Base-by-base conservation (phyloP, 129 eudicot genomes). In the Arctium lappa region DNA sequence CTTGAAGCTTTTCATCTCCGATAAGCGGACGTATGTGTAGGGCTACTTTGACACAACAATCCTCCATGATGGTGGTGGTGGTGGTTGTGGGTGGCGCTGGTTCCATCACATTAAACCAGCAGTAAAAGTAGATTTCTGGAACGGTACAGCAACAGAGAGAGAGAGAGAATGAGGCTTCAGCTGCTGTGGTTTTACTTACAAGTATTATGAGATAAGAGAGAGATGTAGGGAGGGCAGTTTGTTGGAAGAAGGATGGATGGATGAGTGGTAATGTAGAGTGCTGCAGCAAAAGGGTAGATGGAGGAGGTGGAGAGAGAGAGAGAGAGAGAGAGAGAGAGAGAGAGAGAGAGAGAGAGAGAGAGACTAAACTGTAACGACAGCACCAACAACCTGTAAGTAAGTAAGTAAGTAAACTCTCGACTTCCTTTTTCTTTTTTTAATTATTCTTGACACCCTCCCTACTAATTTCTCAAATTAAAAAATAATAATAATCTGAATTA, bases 21-120 rank as follows among this genome's bases (percentile, higher is more conserved):
- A 95, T 90, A 37, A 95, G 91, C 0, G 99, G 99, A 31, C 99
- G 89, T 40, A 95, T 86, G 78, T 95, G 99, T 69, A 95, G 92
- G 1, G 99, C 99, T n/a, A 95, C 99, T 88, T 93, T 95, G 8
- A 95, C 99, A 80, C 93, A 91, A 37, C 99, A 95, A 78, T 95
- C 97, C 73, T 88, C 97, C 71, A 71, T 85, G 77, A 84, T 69
- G 38, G 72, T 78, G 42, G 88, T 56, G 30, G 56, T 10, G 22
- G 66, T 16, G 63, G 65, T n/a, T 22, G 85, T 40, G 56, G 79
- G 53, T 32, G 76, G 39, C 56, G 88, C 84, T 80, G 90, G 80
- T 85, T 92, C 97, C 98, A 92, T 87, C 66, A 42, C 83, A 84
- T 78, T 12, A 79, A 84, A 79, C 79, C 71, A 73, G 79, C 56